Percentiles rank a stretch among this genome's conserved stretches.
Conservation (phyloP, 2,329 filamentous ascomycete species). For the Apiospora sp. region DNA sequence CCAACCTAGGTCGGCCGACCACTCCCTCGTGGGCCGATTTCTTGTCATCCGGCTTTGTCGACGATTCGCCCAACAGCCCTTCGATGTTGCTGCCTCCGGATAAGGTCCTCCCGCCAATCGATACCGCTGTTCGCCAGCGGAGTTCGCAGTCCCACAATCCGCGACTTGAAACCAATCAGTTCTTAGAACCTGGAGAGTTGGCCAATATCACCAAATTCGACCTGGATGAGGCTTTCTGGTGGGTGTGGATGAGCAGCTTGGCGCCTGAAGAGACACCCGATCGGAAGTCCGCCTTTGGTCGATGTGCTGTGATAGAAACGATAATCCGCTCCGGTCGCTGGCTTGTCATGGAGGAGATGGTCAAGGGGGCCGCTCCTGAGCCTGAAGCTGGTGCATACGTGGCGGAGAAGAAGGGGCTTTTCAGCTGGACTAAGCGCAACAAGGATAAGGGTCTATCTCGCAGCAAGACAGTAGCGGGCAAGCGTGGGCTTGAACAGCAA, state of each 20-base stretch:
- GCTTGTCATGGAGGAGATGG: conserved; percentile 95
- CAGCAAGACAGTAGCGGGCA: conserved; percentile 73
- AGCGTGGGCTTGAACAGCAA: conserved; percentile 60
- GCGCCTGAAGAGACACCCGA: conserved; percentile 86
- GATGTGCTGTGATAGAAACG: conserved; percentile 92
- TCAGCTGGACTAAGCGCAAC: conserved; percentile 81
- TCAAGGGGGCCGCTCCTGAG: conserved; percentile 89
- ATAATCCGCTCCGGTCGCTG: conserved; percentile 81
- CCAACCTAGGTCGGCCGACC: conserved; percentile 79
- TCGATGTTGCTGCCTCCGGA: conserved; percentile 88
- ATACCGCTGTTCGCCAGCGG: conserved; percentile 73
- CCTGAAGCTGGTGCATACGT: conserved; percentile 88
- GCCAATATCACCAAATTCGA: conserved; percentile 89
- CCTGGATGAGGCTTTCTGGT: conserved; percentile 97
- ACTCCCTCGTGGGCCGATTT: conserved; percentile 99
- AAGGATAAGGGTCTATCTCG: conserved; percentile 67
- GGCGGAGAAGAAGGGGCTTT: conserved; percentile 93
- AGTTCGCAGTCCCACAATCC: conserved; percentile 88
- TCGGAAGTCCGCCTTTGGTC: conserved; percentile 91
- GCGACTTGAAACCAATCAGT: conserved; percentile 70
- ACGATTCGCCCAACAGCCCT: conserved; percentile 70
- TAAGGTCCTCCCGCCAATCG: conserved; percentile 87
- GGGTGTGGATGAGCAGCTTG: conserved; percentile 99
- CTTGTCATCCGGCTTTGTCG: conserved; percentile 88
- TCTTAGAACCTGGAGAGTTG: conserved; percentile 89